Conservation (phyloP, 202 grass and related monocot species). For the Setaria viridis region DNA sequence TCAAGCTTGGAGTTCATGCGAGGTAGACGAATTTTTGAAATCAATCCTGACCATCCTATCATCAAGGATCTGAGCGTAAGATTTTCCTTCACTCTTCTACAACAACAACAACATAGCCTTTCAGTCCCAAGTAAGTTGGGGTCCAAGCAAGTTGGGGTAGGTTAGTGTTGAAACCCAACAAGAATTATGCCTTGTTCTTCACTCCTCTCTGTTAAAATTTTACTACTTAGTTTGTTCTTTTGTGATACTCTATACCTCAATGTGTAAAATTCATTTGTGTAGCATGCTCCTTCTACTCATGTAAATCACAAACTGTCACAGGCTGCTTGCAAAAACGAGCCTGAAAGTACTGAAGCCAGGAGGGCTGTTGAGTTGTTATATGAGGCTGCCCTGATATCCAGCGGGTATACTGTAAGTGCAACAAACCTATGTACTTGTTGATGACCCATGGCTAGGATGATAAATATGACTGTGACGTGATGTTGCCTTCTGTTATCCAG, state of each 20-base stretch:
- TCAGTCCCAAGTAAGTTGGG: too few species aligned
- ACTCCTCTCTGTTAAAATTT: neutral
- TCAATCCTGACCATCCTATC: conserved; percentile 89
- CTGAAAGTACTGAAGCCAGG: conserved; percentile 80
- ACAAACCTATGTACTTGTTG: conserved; percentile 31
- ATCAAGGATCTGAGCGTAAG: conserved; percentile 88
- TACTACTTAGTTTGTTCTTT: neutral
- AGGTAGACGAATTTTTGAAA: conserved; percentile 93
- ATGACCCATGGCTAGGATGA: neutral
- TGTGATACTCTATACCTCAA: neutral
- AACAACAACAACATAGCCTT: too few species aligned
- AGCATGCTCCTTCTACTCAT: too few species aligned
- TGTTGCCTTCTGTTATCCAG: conserved; percentile 48
- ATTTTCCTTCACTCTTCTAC: neutral
- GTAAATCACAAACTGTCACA: conserved; percentile 1
- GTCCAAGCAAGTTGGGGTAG: too few species aligned
- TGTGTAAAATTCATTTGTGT: neutral
- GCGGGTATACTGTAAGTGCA: conserved; percentile 89
- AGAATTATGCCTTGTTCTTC: too few species aligned
- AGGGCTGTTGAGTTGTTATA: conserved; percentile 78
- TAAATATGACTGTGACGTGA: neutral
- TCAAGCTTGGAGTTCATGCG: conserved; percentile 97
- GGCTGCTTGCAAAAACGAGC: conserved; percentile 77
- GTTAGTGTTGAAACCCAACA: too few species aligned
- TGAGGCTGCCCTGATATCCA: conserved; percentile 90